Base-by-base conservation (phyloP, 2,329 filamentous ascomycete species). In the Fusarium zealandicum region DNA sequence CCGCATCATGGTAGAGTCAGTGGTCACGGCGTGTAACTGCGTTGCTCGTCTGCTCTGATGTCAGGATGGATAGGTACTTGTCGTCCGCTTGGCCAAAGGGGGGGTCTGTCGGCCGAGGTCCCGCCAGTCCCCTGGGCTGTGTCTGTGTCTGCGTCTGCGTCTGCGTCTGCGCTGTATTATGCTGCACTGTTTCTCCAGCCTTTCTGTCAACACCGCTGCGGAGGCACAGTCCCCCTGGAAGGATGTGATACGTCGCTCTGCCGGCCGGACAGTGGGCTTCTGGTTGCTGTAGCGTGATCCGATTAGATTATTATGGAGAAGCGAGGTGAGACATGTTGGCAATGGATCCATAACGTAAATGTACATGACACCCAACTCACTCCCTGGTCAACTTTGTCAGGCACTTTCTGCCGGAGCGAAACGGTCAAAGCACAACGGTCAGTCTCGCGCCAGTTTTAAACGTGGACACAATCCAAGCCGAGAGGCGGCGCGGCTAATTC, bases 1-100 rank as follows among this genome's bases (percentile, higher is more conserved):
- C 51, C 42, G 49, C 46, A 52, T 64, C 61, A 59, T 64, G 54
- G 17, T 28, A 32, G 14, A 13, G 35, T 27, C 35, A 13, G 22
- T 31, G 6, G 14, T 16, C 22, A 17, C 22, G n/a, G 4, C 13
- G 37, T 39, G 20, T 28, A 13, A 28, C 37, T 17, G 22, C n/a
- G 27, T 13, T 31, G 13, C 27, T 30, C 25, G 25, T 40, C 20
- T 38, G 27, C 43, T 46, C 57, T 44, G 57, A 61, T 53, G 44
- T 36, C 46, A 61, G 37, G 40, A 61, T 37, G 41, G 30, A 61
- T 37, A 30, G 30, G 20, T 32, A 35, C 20, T 27, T 36, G 41
- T 61, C 41, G 56, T 59, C 32, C 37, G 47, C 41, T 52, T 41
- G 32, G 42, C 30, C 20, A 12, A n/a, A 22, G 20, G 20, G 20